Conservation (phyloP, 345 rosid species). For the Eucalyptus pumila region DNA sequence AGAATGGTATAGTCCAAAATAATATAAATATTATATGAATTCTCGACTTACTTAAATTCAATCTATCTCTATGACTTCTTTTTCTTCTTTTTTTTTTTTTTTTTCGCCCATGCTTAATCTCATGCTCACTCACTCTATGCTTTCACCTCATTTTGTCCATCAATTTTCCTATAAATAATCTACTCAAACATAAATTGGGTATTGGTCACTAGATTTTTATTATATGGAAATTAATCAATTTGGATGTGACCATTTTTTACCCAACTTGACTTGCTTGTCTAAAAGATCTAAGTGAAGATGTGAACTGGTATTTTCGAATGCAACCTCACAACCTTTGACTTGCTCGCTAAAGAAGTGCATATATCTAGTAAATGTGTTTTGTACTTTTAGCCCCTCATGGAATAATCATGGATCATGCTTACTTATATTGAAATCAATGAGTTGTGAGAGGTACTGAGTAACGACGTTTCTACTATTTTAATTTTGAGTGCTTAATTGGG, state of each 20-base stretch:
- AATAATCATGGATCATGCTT: background rate
- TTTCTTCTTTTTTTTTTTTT: no score
- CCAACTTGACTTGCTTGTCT: fast-evolving
- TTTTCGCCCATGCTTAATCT: background rate
- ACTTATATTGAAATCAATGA: background rate
- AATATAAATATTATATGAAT: no score
- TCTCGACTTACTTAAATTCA: background rate
- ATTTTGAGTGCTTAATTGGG: background rate
- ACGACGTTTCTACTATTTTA: background rate
- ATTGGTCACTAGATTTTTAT: background rate
- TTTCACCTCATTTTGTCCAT: background rate
- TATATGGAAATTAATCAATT: no score
- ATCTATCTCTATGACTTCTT: no score
- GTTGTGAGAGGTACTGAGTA: background rate
- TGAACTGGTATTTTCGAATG: background rate
- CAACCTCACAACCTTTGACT: background rate
- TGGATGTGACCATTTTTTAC: background rate
- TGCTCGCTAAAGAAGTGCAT: background rate
- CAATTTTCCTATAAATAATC: background rate
- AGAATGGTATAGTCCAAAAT: no score
- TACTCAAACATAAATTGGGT: no score
- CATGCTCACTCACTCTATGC: background rate
- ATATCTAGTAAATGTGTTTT: background rate
- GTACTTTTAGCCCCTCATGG: background rate
- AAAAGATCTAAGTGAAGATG: background rate